A percentile compares a stretch with the other conserved stretches of the same genome.
phyloP scores from a whole-genome alignment of 2,329 filamentous ascomycete species.

The Rhytidhysteron rufulum region DNA sequence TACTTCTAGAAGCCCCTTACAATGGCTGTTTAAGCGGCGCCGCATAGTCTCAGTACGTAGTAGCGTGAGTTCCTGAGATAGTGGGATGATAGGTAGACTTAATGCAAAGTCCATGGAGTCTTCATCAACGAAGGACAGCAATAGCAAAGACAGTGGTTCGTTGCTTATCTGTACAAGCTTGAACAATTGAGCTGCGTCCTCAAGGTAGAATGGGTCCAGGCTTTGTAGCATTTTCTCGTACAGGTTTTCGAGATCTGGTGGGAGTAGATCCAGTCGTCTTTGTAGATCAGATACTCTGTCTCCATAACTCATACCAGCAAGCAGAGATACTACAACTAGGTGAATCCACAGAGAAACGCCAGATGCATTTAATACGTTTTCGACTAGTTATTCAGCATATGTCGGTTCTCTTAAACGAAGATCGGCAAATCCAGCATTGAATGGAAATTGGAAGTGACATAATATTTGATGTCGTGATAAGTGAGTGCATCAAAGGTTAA shows the following conservation, averaged over 20 bases:
- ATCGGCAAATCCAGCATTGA: background rate
- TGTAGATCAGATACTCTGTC: conserved; percentile 9
- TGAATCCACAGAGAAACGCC: conserved; percentile 23
- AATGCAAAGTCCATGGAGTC: background rate
- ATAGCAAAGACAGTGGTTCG: background rate
- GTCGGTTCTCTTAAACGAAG: background rate
- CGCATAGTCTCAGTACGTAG: background rate
- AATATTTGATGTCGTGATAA: background rate
- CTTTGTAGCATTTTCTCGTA: conserved; percentile 14
- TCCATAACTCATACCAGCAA: conserved; percentile 11
- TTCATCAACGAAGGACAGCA: background rate
- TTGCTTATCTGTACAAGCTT: background rate
- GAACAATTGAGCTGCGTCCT: background rate
- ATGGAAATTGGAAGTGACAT: background rate
- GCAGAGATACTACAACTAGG: conserved; percentile 16
- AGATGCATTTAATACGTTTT: conserved; percentile 8
- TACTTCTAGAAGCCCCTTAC: background rate
- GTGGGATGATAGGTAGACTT: background rate
- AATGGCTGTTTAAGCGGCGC: background rate
- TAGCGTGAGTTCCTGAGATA: background rate
- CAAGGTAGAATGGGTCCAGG: background rate
- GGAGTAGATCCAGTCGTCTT: conserved; percentile 10
- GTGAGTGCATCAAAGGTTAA: conserved; percentile 3
- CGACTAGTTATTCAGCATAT: background rate
- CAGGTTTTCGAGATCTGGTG: conserved; percentile 12